These are phyloP conservation scores for Inga oerstediana DNA, from an alignment of 306 rosid genomes.

Conservation along the genomic window DNA sequence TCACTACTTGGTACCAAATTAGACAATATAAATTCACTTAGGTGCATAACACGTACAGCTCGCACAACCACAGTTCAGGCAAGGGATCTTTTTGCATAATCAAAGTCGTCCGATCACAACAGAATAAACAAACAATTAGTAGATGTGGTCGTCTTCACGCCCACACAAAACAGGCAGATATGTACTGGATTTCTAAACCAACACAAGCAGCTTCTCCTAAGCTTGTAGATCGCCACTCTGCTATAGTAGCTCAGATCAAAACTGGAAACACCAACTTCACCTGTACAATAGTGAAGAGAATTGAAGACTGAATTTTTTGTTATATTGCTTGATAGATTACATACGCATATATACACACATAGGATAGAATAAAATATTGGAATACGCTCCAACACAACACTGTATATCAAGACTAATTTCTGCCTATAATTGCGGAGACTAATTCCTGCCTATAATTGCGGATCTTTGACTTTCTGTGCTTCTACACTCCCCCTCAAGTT, in stretches of 20 bases:
- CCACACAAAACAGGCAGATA: slow-evolving; percentile 3
- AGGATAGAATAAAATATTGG: too few relatives aligned
- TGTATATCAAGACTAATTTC: too few relatives aligned
- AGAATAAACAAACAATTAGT: not conserved
- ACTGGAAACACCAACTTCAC: slow-evolving; percentile 34
- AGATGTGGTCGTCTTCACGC: not conserved
- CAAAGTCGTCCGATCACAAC: slow-evolving; percentile 3
- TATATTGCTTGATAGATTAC: too few relatives aligned
- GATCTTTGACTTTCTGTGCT: too few relatives aligned
- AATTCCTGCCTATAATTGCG: too few relatives aligned
- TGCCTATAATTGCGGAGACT: too few relatives aligned
- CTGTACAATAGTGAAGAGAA: slow-evolving; percentile 34
- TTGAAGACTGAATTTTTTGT: too few relatives aligned
- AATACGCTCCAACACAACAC: too few relatives aligned
- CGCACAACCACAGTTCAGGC: slow-evolving; percentile 12
- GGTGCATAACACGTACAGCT: slow-evolving; percentile 24
- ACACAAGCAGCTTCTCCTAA: slow-evolving; percentile 30
- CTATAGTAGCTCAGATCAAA: slow-evolving; percentile 31
- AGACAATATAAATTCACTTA: slow-evolving; percentile 25
- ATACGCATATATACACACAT: too few relatives aligned
- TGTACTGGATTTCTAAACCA: not conserved
- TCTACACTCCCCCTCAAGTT: too few relatives aligned
- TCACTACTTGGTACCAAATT: slow-evolving; percentile 35
- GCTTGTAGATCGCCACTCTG: slow-evolving; percentile 25
- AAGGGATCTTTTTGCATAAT: slow-evolving; percentile 24